Conservation (phyloP, 1,139 yeast genomes). For the Tardiomyces blankii region DNA sequence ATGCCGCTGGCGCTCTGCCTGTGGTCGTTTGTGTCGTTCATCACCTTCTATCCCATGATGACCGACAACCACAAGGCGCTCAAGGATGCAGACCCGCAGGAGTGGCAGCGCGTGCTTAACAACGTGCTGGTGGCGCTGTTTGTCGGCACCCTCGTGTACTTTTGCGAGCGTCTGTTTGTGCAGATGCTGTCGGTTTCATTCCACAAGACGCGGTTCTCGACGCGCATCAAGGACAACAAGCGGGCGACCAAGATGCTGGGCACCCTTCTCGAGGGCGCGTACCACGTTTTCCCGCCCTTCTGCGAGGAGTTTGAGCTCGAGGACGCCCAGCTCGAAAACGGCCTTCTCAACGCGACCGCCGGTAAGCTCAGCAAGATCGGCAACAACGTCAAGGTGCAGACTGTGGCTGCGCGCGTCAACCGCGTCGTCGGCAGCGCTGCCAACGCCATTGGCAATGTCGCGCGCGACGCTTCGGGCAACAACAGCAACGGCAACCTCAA, state of each 20-base stretch:
- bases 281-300: constrained; percentile 27
- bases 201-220: constrained; percentile 31
- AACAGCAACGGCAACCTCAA: constrained; percentile 8
- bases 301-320: constrained; percentile 29
- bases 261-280: constrained; percentile 25
- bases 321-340: constrained; percentile 22
- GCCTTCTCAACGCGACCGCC: constrained; percentile 18
- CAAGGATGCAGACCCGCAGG: constrained; percentile 14
- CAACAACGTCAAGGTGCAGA: constrained; percentile 9
- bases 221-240: constrained; percentile 29
- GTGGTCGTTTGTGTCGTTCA: constrained; percentile 26
- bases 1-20: constrained; percentile 24
- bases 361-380: constrained; percentile 4
- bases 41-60: constrained; percentile 29
- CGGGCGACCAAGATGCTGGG: constrained; percentile 22
- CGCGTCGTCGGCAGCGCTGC: constrained; percentile 24
- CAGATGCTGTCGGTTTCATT: constrained; percentile 32
- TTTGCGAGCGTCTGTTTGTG: constrained; percentile 27
- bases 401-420: constrained; percentile 18
- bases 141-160: constrained; percentile 26
- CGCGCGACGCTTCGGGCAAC: constrained; percentile 15
- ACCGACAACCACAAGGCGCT: constrained; percentile 23
- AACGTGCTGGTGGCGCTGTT: constrained; percentile 29
- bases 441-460: constrained; percentile 21
- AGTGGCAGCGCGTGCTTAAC: constrained; percentile 28